phyloP scores from a whole-genome alignment of 129 eudicot genomes.

The Lonicera japonica region DNA sequence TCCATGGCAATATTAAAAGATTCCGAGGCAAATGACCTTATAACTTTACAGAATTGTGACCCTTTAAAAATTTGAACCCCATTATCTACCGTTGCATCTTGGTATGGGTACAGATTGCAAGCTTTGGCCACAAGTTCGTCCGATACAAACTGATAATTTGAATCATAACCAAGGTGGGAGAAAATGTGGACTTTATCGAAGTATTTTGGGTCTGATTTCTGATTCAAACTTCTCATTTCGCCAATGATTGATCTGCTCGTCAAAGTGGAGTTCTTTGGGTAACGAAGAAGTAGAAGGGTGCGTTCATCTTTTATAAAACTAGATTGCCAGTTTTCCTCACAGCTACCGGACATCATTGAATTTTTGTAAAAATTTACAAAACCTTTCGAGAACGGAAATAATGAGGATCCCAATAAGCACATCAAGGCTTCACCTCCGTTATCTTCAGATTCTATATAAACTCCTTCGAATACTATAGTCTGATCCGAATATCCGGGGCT shows the following conservation, averaged over 20 bases:
- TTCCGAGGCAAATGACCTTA: neutral
- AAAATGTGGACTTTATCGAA: slow-evolving; percentile 19
- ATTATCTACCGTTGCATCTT: neutral
- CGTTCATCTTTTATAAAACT: neutral
- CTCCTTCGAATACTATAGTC: slow-evolving; percentile 17
- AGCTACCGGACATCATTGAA: neutral
- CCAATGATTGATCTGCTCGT: slow-evolving; percentile 17
- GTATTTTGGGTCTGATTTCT: slow-evolving; percentile 11
- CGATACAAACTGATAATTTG: slow-evolving; percentile 12
- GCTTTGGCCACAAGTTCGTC: slow-evolving; percentile 6
- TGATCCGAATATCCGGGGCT: slow-evolving; percentile 7
- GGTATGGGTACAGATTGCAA: neutral
- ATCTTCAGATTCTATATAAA: slow-evolving; percentile 17
- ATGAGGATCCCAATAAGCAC: slow-evolving; percentile 18
- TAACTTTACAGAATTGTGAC: neutral
- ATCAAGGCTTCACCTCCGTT: slow-evolving; percentile 14
- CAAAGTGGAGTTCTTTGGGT: slow-evolving; percentile 18
- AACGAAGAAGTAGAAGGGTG: slow-evolving; percentile 18
- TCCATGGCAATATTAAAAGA: neutral
- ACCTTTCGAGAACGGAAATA: slow-evolving; percentile 3
- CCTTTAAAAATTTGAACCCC: slow-evolving; percentile 7
- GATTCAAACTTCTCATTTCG: slow-evolving; percentile 13
- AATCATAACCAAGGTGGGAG: slow-evolving; percentile 1
- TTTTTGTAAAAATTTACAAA: neutral
- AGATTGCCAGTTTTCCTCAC: neutral